Conservation (phyloP, 495 filamentous ascomycete species). For the Bombardia bombarda region DNA sequence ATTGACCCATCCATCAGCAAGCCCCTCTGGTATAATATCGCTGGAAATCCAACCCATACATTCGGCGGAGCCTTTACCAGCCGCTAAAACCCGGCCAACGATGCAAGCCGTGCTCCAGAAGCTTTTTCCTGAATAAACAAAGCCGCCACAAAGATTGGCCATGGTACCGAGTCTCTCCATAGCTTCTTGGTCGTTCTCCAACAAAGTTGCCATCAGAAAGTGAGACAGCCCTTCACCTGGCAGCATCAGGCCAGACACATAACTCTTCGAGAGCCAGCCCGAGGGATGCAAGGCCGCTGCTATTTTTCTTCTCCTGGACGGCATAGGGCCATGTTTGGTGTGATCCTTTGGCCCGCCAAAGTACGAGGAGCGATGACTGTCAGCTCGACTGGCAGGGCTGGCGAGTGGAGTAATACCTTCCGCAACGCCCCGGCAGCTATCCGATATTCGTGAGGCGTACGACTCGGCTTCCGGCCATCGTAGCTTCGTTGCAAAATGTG, state of each 20-base stretch:
- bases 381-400: constrained; percentile 21
- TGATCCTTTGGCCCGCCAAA: constrained; percentile 22
- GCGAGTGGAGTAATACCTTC: constrained; percentile 32
- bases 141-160: constrained; percentile 72
- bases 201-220: constrained; percentile 66
- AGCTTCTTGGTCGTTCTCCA: constrained; percentile 67
- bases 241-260: constrained; percentile 69
- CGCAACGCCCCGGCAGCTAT: constrained; percentile 29
- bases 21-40: constrained; percentile 41
- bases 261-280: constrained; percentile 79
- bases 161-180: constrained; percentile 56
- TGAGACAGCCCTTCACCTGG: constrained; percentile 68
- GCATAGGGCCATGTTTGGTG: constrained; percentile 16
- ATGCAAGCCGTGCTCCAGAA: constrained; percentile 81
- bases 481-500: constrained; percentile 50
- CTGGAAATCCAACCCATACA: constrained; percentile 75
- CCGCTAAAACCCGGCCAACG: constrained; percentile 66
- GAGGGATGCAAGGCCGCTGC: constrained; percentile 40
- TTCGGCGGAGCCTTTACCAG: constrained; percentile 54
- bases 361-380: constrained; percentile 34
- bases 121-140: constrained; percentile 58
- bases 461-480: constrained; percentile 45
- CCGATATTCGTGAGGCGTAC: constrained; percentile 29
- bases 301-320: constrained; percentile 27
- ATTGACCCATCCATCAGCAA: constrained; percentile 59